phyloP scores from a whole-genome alignment of 2,329 filamentous ascomycete species.

The Rugonectria rugulosa region DNA sequence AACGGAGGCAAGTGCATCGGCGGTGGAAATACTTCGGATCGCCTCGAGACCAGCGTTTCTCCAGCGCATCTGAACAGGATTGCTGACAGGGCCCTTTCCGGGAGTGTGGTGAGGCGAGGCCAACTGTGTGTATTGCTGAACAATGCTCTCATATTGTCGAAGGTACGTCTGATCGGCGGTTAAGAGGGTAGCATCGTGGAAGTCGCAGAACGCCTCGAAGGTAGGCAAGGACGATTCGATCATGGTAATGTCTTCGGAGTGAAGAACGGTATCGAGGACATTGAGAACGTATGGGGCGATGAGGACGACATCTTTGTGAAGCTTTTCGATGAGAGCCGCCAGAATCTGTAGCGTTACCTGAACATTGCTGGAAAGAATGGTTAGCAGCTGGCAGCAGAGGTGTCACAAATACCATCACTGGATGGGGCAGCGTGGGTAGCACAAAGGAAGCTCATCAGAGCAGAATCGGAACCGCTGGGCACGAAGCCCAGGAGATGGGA shows the following conservation, averaged over 20 bases:
- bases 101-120: slow-evolving; percentile 69
- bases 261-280: slow-evolving; percentile 82
- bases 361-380: slow-evolving; percentile 71
- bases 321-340: slow-evolving; percentile 89
- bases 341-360: slow-evolving; percentile 95
- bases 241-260: slow-evolving; percentile 88
- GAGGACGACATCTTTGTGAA: slow-evolving; percentile 86
- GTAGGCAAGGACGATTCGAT: slow-evolving; percentile 88
- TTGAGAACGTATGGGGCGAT: slow-evolving; percentile 86
- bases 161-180: slow-evolving; percentile 87
- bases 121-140: slow-evolving; percentile 80
- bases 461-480: not conserved
- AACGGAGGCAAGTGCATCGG: slow-evolving; percentile 79
- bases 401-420: not conserved
- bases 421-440: not conserved
- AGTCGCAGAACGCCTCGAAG: slow-evolving; percentile 86
- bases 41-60: slow-evolving; percentile 77
- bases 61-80: slow-evolving; percentile 81
- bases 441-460: not conserved
- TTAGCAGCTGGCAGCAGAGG: slow-evolving; percentile 6
- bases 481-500: not conserved
- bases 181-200: slow-evolving; percentile 86
- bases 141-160: slow-evolving; percentile 81
- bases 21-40: slow-evolving; percentile 80
- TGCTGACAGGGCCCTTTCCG: slow-evolving; percentile 65